Percentiles rank a stretch among this genome's conserved stretches.
Conservation (phyloP, 2,329 filamentous ascomycete species). For the Biscogniauxia sp. region DNA sequence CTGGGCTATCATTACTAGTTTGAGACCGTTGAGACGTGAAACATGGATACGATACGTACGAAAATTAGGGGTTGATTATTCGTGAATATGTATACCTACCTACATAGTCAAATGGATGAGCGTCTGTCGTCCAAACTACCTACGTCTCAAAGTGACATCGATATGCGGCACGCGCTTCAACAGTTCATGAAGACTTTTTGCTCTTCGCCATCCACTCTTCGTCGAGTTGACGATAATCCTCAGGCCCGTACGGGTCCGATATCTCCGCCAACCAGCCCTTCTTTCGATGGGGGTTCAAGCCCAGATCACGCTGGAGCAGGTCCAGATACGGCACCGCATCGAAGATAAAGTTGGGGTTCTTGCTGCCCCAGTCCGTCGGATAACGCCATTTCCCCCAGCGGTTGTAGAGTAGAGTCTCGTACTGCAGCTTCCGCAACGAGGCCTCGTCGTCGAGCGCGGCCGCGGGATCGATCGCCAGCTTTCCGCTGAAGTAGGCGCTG, state of each 20-base stretch:
- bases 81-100: too few relatives aligned
- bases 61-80: too few relatives aligned
- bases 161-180: too few relatives aligned
- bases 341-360: slow-evolving; percentile 70
- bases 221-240: slow-evolving; percentile 55
- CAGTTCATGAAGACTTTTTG: not conserved
- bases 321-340: slow-evolving; percentile 74
- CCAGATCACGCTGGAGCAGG: slow-evolving; percentile 63
- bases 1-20: too few relatives aligned
- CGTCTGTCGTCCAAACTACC: too few relatives aligned
- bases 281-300: slow-evolving; percentile 56
- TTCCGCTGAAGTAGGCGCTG: slow-evolving; percentile 53
- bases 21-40: too few relatives aligned
- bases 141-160: too few relatives aligned
- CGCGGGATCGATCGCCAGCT: slow-evolving; percentile 12
- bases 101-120: too few relatives aligned
- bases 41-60: too few relatives aligned
- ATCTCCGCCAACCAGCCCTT: slow-evolving; percentile 50
- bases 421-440: slow-evolving; percentile 42
- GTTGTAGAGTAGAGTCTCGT: slow-evolving; percentile 61
- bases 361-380: slow-evolving; percentile 61
- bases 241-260: slow-evolving; percentile 55
- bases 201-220: slow-evolving; percentile 45
- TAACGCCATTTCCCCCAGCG: slow-evolving; percentile 71
- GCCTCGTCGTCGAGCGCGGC: slow-evolving; percentile 27